A percentile compares a stretch with the other conserved stretches of the same genome.
Evolutionary conservation across 768 basidiomycete species (phyloP).

Genomic region (Rhizopogon sp.): DNA sequence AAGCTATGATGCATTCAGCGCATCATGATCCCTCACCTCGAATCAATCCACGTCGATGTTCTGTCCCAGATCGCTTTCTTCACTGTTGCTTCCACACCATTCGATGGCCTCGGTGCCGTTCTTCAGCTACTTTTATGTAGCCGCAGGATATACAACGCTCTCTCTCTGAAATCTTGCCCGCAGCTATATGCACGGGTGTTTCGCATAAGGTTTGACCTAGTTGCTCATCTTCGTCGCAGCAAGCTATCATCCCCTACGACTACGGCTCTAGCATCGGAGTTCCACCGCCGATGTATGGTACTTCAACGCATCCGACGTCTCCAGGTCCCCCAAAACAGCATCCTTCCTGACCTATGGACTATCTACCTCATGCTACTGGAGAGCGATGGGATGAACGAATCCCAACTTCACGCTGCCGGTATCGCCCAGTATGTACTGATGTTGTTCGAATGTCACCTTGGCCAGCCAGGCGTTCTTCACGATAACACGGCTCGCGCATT

Average conservation of each 20-base stretch:
- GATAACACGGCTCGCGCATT: conserved; percentile 16
- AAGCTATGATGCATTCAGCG: conserved; percentile 14
- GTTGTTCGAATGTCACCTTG: conserved; percentile 15
- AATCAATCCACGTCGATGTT: conserved; percentile 49
- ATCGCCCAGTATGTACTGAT: conserved; percentile 28
- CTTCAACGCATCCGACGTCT: conserved; percentile 41
- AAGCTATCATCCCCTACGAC: conserved; percentile 30
- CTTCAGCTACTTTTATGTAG: conserved; percentile 41
- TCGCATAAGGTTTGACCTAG: conserved; percentile 42
- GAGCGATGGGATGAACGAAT: conserved; percentile 42
- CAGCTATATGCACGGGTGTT: conserved; percentile 57
- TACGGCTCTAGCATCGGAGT: conserved; percentile 41
- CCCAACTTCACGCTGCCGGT: conserved; percentile 36
- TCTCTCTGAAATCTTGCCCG: conserved; percentile 40
- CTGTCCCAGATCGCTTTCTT: conserved; percentile 52
- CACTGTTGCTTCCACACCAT: conserved; percentile 32
- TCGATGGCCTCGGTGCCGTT: conserved; percentile 37
- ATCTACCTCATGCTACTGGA: conserved; percentile 60
- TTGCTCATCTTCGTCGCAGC: conserved; percentile 17
- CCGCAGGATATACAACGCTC: conserved; percentile 36
- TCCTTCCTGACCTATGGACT: conserved; percentile 49
- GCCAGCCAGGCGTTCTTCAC: conserved; percentile 2
- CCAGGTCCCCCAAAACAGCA: conserved; percentile 19
- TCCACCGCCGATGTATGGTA: conserved; percentile 41
- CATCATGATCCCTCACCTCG: conserved; percentile 42